Conservation (phyloP, 192 early-diverging fungal genomes). For the Backusella mclennaniae region DNA sequence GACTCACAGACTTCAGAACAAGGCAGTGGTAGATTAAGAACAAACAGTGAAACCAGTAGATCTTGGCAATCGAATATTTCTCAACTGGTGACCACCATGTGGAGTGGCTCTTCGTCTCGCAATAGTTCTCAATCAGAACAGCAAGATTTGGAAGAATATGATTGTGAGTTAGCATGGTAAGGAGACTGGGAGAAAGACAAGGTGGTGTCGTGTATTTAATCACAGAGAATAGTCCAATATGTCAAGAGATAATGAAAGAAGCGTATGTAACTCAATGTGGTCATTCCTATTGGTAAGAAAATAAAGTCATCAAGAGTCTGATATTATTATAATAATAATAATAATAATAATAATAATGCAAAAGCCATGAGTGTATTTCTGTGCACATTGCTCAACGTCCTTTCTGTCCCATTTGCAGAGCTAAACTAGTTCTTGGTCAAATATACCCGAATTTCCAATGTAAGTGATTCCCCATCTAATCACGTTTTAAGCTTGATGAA, state of each 20-base stretch:
- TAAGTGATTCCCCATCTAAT: slow-evolving; percentile 29
- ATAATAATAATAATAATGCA: neutral
- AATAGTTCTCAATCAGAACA: neutral
- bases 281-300: slow-evolving; percentile 78
- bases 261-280: slow-evolving; percentile 81
- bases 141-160: neutral
- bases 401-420: slow-evolving; percentile 72
- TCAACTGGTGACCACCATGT: neutral
- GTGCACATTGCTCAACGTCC: slow-evolving; percentile 56
- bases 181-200: neutral
- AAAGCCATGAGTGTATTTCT: slow-evolving; percentile 70
- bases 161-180: slow-evolving; percentile 10
- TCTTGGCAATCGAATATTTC: neutral
- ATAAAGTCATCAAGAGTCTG: too few species aligned
- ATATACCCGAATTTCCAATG: slow-evolving; percentile 84
- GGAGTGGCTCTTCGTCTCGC: neutral
- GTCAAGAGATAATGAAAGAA: slow-evolving; percentile 65
- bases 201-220: neutral
- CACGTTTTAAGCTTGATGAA: neutral
- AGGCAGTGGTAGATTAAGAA: neutral
- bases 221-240: slow-evolving; percentile 62
- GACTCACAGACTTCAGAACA: neutral
- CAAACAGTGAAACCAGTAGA: neutral
- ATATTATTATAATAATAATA: neutral
- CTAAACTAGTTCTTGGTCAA: slow-evolving; percentile 55